Percentiles rank a stretch among this genome's conserved stretches.
phyloP scores from a whole-genome alignment of 495 filamentous ascomycete species.

The Mytilinidion resinicola region DNA sequence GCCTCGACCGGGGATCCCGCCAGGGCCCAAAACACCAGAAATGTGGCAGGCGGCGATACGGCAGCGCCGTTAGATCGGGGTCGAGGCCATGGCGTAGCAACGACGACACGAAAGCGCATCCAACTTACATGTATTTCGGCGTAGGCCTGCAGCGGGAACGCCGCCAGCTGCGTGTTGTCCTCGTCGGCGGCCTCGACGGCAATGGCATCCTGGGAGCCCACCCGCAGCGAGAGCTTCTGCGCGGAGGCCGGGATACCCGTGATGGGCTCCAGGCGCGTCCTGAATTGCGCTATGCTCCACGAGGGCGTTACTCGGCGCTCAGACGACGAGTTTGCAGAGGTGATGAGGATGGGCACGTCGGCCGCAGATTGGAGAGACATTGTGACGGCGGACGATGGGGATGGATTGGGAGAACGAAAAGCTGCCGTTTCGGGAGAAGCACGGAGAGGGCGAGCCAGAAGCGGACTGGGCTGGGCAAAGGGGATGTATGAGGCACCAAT shows the following conservation, averaged over 20 bases:
- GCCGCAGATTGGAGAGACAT: conserved; percentile 53
- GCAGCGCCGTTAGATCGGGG: neutral
- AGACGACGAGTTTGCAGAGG: conserved; percentile 64
- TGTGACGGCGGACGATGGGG: neutral
- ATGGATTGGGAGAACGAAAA: neutral
- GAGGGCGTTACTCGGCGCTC: conserved; percentile 88
- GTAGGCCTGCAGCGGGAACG: conserved; percentile 61
- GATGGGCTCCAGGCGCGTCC: conserved; percentile 84
- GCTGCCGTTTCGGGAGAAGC: neutral
- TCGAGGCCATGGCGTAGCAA: conserved; percentile 7
- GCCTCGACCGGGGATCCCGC: conserved; percentile 6
- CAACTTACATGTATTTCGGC: conserved; percentile 69
- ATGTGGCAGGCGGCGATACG: conserved; percentile 25
- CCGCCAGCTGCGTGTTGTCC: conserved; percentile 54
- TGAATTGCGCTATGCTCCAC: conserved; percentile 84
- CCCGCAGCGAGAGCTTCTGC: conserved; percentile 65
- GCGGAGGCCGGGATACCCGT: conserved; percentile 80
- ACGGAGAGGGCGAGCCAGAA: no score
- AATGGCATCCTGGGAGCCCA: conserved; percentile 47
- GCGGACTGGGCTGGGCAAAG: neutral
- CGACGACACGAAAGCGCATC: conserved; percentile 6
- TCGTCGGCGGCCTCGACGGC: conserved; percentile 61
- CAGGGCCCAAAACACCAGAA: conserved; percentile 10
- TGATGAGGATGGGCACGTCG: conserved; percentile 80
- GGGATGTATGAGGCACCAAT: neutral